Evolutionary conservation across 495 filamentous ascomycete species (phyloP), one percentile per base, ranked within the genome.

Genomic region (Endocarpon pusillum): DNA sequence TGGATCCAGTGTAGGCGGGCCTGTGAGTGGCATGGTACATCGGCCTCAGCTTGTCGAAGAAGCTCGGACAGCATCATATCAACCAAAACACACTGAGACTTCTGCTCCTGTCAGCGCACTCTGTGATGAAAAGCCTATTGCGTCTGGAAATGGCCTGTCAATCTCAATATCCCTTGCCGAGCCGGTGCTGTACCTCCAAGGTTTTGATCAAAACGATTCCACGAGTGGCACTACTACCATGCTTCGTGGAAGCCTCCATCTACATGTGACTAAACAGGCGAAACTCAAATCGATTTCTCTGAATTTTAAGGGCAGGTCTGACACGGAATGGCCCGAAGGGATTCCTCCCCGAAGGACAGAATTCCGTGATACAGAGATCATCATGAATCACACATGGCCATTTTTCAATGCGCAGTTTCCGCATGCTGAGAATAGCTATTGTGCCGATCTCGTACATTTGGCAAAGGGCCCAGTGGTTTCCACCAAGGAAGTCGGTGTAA

Each of bases 261-360:
- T 97, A 33, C 75, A 75, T 40, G 67, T 94, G 7, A 78, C 76
- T 25, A 97, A 96, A 54, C 78, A 75, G 44, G 75, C 83, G 24
- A 97, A 97, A 60, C 78, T 97, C 39, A 94, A 92, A 62, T 75
- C 84, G n/a, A 70, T 97, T 19, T 81, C 79, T 3, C 59, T 97
- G 32, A 81, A 76, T 42, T 86, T 97, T 44, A 67, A 73, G 19
- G 89, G 87, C 12, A 78, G 76, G 48, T 78, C 84, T 2, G 73
- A 78, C 41, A 97, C 89, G 0, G 84, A 93, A 48, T 97, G 89
- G 89, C 89, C 91, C 15, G 89, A 97, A 82, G 77, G 87, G 21
- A 94, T 97, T 15, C 91, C 89, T 4, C 91, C 89, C 1, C 68
- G 70, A 41, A 94, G 92, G 51, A 62, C 75, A 0, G 78, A 92